Evolutionary conservation across 1,139 yeast genomes (phyloP), one percentile per base, ranked within the genome.

Genomic region (Saccharomycopsis phalli): DNA sequence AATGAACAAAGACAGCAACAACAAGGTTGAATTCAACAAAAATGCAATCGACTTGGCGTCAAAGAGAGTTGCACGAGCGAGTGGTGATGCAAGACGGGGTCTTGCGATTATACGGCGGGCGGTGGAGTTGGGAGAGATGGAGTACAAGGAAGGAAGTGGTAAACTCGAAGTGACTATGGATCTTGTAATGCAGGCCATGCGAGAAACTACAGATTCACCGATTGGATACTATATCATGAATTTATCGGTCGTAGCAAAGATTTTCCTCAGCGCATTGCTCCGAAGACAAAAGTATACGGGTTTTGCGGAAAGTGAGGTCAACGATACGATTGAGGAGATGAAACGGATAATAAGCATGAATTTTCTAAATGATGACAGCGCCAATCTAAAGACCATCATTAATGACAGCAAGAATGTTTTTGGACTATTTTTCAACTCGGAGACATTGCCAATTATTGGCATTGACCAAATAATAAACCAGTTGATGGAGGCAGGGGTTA

Each of bases 51-150:
- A 81, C 46, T 87, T 82, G 65, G 96, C 96, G 0, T 76, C 96
- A 1, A 72, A 96, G 58, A 87, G 87, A 58, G 94, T 91, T 33
- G 95, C 97, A 5, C 79, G 94, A 61, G 96, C 91, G 3, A 82
- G 93, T 58, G 98, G 99, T 44, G 99, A 91, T 64, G 98, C 97
- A 1, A 69, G 99, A 52, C 68, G 97, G 49, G 97, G 95, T 0
- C 64, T 93, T 42, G 83, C 83, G 45, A 83, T 91, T 13, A 83
- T 95, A 55, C 71, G 93, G 34, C 65, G 97, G 46, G 96, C 97
- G 0, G 83, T 88, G 5, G 96, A 87, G 55, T 66, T 88, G 30
- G 95, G 96, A 0, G 94, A 83, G 53, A 59, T 59, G 43, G 77
- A 74, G 46, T 75, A 66, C 48, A 59, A 59, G 27, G 42, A 45